Percentiles rank a stretch among this genome's conserved stretches.
These are phyloP conservation scores for Kazachstania sp. DNA, from an alignment of 1,139 yeast species.

Conservation along the genomic window DNA sequence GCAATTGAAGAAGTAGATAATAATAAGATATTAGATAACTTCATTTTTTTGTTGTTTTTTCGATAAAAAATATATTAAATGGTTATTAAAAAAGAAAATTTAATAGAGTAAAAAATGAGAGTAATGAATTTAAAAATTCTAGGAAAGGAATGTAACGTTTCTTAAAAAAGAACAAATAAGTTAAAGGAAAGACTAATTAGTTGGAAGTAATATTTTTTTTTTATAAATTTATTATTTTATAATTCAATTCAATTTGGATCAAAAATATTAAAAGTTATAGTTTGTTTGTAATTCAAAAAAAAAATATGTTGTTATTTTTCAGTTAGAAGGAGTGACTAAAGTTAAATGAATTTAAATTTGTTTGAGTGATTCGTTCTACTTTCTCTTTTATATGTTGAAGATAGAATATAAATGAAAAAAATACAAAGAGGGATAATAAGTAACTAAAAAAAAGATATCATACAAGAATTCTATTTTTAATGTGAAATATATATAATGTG, in stretches of 20 bases:
- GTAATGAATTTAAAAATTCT: background rate
- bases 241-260: background rate
- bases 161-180: background rate
- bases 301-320: background rate
- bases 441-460: background rate
- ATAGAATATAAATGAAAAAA: background rate
- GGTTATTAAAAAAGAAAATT: conserved; percentile 2
- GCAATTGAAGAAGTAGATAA: conserved; percentile 16
- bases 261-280: too few species aligned
- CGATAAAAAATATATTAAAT: background rate
- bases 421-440: background rate
- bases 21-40: conserved; percentile 17
- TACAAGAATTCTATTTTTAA: background rate
- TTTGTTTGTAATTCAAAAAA: background rate
- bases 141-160: background rate
- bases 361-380: background rate
- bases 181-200: conserved; percentile 6
- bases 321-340: conserved; percentile 4
- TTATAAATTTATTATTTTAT: background rate
- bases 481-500: background rate
- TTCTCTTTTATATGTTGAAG: background rate
- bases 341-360: background rate
- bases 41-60: conserved; percentile 10
- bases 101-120: background rate
- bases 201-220: conserved; percentile 1